A percentile compares a stretch with the other conserved stretches of the same genome.
Conservation (phyloP, 1,284 basidiomycete genomes). For the Ceratobasidium papillatum region DNA sequence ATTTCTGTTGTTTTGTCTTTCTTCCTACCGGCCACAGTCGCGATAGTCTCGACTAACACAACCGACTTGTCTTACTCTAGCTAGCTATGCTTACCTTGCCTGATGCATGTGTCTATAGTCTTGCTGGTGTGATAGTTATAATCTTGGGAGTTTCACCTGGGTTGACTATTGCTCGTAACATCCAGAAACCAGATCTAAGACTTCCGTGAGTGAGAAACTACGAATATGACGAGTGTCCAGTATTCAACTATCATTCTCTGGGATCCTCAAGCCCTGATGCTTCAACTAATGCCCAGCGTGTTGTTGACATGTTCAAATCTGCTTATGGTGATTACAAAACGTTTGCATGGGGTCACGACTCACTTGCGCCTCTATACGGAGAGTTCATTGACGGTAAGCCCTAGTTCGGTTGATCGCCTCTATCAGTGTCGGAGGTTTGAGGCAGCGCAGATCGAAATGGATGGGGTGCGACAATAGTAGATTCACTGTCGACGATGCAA, state of each 20-base stretch:
- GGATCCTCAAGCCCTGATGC: conserved; percentile 21
- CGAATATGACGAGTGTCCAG: not conserved
- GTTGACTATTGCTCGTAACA: conserved; percentile 16
- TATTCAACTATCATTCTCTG: not conserved
- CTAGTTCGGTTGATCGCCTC: not conserved
- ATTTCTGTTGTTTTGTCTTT: not conserved
- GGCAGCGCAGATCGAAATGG: conserved; percentile 27
- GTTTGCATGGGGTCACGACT: conserved; percentile 41
- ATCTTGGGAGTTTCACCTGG: not conserved
- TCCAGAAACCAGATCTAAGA: conserved; percentile 32
- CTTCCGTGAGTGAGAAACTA: conserved; percentile 23
- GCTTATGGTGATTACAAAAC: conserved; percentile 37
- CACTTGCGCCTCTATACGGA: conserved; percentile 37
- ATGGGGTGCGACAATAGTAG: conserved; percentile 43
- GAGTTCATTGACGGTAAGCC: conserved; percentile 30
- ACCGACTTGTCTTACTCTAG: not conserved
- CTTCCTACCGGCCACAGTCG: not conserved
- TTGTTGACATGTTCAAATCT: conserved; percentile 40
- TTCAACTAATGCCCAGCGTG: conserved; percentile 34
- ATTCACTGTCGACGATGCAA: conserved; percentile 40
- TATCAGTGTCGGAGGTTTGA: not conserved
- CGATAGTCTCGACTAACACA: not conserved
- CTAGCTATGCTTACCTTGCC: not conserved
- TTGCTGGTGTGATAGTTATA: not conserved
- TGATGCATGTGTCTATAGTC: not conserved